A percentile compares a stretch with the other conserved stretches of the same genome.
phyloP scores from a whole-genome alignment of 2,329 filamentous ascomycete genomes.

The Massarina eburnea region DNA sequence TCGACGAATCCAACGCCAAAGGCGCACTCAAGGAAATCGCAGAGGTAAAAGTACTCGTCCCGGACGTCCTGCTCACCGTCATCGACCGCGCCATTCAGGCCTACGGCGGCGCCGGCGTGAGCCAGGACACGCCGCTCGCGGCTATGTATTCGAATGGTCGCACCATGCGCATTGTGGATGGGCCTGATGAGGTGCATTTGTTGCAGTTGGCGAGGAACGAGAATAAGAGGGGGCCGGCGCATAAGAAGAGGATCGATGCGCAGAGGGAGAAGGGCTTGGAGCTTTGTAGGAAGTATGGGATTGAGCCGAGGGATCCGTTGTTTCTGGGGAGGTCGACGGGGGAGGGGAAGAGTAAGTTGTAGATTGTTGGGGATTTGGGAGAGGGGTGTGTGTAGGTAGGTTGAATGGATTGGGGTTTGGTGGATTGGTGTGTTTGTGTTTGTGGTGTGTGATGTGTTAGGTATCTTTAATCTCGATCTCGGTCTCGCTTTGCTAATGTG shows the following conservation, averaged over 20 bases:
- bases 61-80: constrained; percentile 76
- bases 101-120: constrained; percentile 87
- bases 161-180: constrained; percentile 85
- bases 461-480: too few species aligned
- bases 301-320: constrained; percentile 46
- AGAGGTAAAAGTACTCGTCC: constrained; percentile 90
- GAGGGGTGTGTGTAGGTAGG: too few species aligned
- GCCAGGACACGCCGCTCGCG: constrained; percentile 88
- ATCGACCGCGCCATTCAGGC: constrained; percentile 94
- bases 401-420: too few species aligned
- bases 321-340: constrained; percentile 45
- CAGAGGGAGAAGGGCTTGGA: constrained; percentile 68
- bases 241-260: constrained; percentile 62
- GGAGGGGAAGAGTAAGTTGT: constrained; percentile 46
- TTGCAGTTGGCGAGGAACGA: constrained; percentile 79
- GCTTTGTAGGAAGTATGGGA: constrained; percentile 63
- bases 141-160: constrained; percentile 76
- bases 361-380: too few species aligned
- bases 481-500: too few species aligned
- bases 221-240: constrained; percentile 67
- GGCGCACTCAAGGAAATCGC: constrained; percentile 90
- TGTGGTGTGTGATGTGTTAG: too few species aligned
- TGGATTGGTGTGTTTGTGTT: too few species aligned
- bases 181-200: constrained; percentile 88
- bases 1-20: constrained; percentile 88